A percentile compares a stretch with the other conserved stretches of the same genome.
phyloP scores from a whole-genome alignment of 192 early-diverging fungal species.

The Coemansia sp. region DNA sequence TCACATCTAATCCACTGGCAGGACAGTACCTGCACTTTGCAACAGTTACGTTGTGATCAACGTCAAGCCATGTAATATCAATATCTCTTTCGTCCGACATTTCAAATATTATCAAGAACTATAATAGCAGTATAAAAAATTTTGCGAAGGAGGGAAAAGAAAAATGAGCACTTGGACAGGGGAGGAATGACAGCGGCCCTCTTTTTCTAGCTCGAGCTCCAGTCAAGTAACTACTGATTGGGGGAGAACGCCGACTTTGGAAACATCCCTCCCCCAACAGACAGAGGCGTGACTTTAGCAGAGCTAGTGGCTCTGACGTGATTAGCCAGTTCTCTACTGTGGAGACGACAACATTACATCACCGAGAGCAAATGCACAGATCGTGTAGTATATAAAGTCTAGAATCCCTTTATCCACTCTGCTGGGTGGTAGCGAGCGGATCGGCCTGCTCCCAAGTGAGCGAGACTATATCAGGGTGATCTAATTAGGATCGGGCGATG shows the following conservation, averaged over 20 bases:
- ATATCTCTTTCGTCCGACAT: neutral
- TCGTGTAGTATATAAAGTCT: too few species aligned
- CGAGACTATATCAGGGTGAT: too few species aligned
- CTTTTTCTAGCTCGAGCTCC: neutral
- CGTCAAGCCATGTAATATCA: neutral
- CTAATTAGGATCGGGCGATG: too few species aligned
- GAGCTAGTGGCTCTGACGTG: neutral
- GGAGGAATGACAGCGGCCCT: neutral
- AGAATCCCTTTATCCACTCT: too few species aligned
- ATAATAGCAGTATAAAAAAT: neutral
- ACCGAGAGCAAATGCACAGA: too few species aligned
- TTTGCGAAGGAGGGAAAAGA: neutral
- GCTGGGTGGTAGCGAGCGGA: too few species aligned
- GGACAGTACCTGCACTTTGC: neutral
- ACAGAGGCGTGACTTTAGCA: neutral
- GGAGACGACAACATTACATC: too few species aligned
- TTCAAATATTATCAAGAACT: neutral
- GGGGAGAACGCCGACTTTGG: neutral
- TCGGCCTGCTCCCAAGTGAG: too few species aligned
- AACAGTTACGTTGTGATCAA: neutral
- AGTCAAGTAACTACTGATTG: neutral
- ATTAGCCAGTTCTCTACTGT: too few species aligned
- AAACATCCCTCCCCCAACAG: neutral
- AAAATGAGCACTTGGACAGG: neutral
- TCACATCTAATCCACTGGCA: neutral